Conservation (phyloP, 2,329 filamentous ascomycete genomes). For the Penicillium sp. region DNA sequence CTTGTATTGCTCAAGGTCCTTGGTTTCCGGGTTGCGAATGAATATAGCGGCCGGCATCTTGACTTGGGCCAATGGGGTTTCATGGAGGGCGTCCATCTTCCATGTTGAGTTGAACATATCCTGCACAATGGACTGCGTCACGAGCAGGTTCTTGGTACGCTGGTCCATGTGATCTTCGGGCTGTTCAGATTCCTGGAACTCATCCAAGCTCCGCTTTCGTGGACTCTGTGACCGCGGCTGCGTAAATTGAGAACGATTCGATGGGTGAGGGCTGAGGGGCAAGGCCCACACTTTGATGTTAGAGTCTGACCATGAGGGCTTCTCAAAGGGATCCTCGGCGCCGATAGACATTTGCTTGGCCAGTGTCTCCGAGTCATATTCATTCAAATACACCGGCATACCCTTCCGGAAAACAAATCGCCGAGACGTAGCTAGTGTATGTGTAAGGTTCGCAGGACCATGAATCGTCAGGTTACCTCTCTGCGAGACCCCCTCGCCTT, state of each 20-base stretch:
- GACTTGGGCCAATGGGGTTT: conserved; percentile 65
- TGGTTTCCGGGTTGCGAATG: conserved; percentile 59
- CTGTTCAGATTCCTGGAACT: conserved; percentile 39
- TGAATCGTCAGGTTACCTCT: conserved; percentile 62
- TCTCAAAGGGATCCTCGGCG: conserved; percentile 30
- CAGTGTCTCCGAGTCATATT: conserved; percentile 53
- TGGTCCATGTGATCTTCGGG: conserved; percentile 17
- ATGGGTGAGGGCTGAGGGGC: conserved; percentile 46
- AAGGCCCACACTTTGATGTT: conserved; percentile 84
- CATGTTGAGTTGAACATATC: conserved; percentile 79
- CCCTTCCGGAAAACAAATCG: conserved; percentile 84
- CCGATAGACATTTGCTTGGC: conserved; percentile 23
- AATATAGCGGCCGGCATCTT: conserved; percentile 69
- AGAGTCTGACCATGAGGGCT: conserved; percentile 71
- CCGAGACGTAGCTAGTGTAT: conserved; percentile 77
- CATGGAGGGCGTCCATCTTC: conserved; percentile 67
- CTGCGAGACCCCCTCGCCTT: conserved; percentile 22
- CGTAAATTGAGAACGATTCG: conserved; percentile 25
- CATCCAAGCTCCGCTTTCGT: conserved; percentile 51
- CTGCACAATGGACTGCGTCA: conserved; percentile 63
- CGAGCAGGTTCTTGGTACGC: conserved; percentile 44
- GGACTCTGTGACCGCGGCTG: conserved; percentile 27
- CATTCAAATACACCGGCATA: conserved; percentile 68
- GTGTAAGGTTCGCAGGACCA: conserved; percentile 74
- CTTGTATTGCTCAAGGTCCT: conserved; percentile 65